phyloP scores from a whole-genome alignment of 2,329 filamentous ascomycete species.

The Aureobasidium sp. region DNA sequence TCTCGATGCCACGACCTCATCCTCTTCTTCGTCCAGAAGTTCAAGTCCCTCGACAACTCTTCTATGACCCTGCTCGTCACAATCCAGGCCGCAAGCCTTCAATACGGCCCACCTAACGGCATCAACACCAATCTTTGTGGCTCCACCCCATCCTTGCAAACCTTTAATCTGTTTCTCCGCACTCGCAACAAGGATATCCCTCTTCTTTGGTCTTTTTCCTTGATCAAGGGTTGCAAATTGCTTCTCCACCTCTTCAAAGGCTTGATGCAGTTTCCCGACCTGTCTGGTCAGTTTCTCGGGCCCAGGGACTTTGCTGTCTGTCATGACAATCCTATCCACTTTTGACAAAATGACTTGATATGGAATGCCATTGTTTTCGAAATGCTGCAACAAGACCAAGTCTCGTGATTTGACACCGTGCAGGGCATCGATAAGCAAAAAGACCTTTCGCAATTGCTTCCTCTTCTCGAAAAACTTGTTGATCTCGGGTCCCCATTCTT shows the following conservation, averaged over 20 bases:
- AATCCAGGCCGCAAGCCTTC: constrained; percentile 52
- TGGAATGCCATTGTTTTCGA: constrained; percentile 51
- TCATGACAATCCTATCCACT: constrained; percentile 49
- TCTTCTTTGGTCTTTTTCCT: background rate
- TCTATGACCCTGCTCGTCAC: constrained; percentile 23
- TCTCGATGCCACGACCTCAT: background rate
- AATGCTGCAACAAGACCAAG: constrained; percentile 47
- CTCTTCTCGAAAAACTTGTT: constrained; percentile 59
- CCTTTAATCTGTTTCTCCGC: constrained; percentile 42
- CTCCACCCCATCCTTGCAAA: constrained; percentile 38
- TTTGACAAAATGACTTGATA: constrained; percentile 64
- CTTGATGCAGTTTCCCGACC: background rate
- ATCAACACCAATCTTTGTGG: constrained; percentile 55
- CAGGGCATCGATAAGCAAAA: constrained; percentile 56
- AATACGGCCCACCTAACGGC: constrained; percentile 59
- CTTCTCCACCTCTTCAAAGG: constrained; percentile 31
- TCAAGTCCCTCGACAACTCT: background rate
- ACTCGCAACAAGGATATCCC: constrained; percentile 55
- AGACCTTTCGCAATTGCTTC: constrained; percentile 57
- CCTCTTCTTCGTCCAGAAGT: background rate
- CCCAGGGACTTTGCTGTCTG: constrained; percentile 23
- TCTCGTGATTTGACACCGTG: constrained; percentile 60
- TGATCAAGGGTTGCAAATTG: constrained; percentile 27
- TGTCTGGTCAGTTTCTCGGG: background rate
- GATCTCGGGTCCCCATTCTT: constrained; percentile 60